Conservation (phyloP, 2,329 filamentous ascomycete genomes). For the Fusarium multiceps region DNA sequence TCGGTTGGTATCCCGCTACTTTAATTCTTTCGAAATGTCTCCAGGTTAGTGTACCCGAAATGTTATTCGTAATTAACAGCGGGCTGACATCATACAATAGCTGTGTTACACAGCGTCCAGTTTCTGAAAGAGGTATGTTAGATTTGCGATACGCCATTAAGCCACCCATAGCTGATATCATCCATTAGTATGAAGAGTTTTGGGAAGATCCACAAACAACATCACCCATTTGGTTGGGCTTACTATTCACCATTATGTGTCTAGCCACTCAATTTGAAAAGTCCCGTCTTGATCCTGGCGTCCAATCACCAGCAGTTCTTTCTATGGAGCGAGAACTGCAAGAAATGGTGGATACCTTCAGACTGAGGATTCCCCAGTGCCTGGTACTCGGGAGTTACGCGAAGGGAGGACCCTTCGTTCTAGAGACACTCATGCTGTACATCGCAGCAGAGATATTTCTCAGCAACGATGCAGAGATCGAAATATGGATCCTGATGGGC, state of each 20-base stretch:
- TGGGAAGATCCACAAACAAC: slow-evolving; percentile 54
- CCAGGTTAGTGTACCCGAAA: background rate
- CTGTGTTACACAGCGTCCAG: slow-evolving; percentile 5
- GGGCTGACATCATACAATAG: background rate
- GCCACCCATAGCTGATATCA: fast-evolving
- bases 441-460: slow-evolving; percentile 48
- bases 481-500: slow-evolving; percentile 51
- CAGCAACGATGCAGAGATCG: slow-evolving; percentile 48
- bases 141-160: background rate
- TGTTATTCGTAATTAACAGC: too few relatives aligned
- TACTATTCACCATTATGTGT: slow-evolving; percentile 59
- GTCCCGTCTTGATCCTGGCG: slow-evolving; percentile 8
- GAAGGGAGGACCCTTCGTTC: slow-evolving; percentile 55
- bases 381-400: slow-evolving; percentile 55
- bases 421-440: slow-evolving; percentile 54
- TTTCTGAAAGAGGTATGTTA: slow-evolving; percentile 11
- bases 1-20: slow-evolving; percentile 52
- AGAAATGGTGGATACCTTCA: background rate
- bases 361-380: slow-evolving; percentile 45
- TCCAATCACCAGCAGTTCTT: background rate
- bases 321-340: slow-evolving; percentile 6
- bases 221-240: slow-evolving; percentile 58
- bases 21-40: slow-evolving; percentile 49
- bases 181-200: slow-evolving; percentile 55
- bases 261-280: slow-evolving; percentile 47